Evolutionary conservation across 257 asterid genomes (phyloP).

Genomic region (Lithospermum erythrorhizon): DNA sequence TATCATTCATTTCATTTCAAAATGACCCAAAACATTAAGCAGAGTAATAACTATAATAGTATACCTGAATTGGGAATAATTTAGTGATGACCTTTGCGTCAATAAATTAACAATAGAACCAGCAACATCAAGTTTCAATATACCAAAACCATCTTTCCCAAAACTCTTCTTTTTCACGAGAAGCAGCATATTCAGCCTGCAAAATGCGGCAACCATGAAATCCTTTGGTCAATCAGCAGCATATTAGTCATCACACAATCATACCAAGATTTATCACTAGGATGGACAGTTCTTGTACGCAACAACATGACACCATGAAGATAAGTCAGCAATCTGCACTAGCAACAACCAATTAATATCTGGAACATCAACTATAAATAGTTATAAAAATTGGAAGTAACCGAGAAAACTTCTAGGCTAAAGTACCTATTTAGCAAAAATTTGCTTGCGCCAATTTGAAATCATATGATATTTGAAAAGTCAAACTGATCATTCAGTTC

Average conservation of each 20-base stretch:
- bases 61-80: conserved; percentile 95
- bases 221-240: conserved; percentile 24
- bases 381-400: no score
- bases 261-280: no score
- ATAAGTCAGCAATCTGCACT: no score
- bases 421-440: no score
- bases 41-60: no score
- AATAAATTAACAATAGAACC: conserved; percentile 48
- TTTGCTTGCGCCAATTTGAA: no score
- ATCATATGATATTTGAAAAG: background rate
- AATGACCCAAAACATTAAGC: background rate
- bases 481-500: background rate
- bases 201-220: no score
- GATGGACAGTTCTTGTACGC: no score
- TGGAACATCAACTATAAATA: no score
- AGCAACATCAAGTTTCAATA: conserved; percentile 68
- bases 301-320: no score
- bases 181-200: background rate
- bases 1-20: background rate
- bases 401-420: no score
- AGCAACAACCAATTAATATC: no score
- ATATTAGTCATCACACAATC: conserved; percentile 34
- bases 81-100: conserved; percentile 50
- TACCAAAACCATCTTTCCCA: conserved; percentile 72
- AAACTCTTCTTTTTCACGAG: conserved; percentile 28